Evolutionary conservation across 441 rosid genomes (phyloP).

Genomic region (Mallotus repandus): DNA sequence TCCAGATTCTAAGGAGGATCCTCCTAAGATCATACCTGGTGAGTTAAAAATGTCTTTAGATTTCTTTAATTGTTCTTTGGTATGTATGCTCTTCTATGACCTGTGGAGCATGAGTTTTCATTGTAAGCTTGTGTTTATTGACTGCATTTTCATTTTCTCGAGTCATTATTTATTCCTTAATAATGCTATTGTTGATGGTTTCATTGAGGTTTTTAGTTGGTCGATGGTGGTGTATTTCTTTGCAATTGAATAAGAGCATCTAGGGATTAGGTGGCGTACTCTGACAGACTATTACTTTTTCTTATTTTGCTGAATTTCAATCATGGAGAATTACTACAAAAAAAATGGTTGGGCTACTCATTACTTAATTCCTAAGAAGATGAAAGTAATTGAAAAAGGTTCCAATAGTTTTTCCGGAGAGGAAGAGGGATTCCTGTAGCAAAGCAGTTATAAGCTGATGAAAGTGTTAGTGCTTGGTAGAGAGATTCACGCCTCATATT

Average conservation of each 20-base stretch:
- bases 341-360: too few relatives aligned
- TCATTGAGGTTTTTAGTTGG: not conserved
- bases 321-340: too few relatives aligned
- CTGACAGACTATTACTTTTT: too few relatives aligned
- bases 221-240: not conserved
- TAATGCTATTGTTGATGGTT: not conserved
- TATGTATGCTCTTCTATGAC: not conserved
- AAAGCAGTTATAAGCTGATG: not conserved
- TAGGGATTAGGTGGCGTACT: not conserved
- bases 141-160: not conserved
- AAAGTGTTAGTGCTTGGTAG: too few relatives aligned
- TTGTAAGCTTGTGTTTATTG: not conserved
- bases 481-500: too few relatives aligned
- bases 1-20: conserved; percentile 81
- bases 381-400: too few relatives aligned
- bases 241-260: conserved; percentile 1
- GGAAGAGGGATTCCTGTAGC: too few relatives aligned
- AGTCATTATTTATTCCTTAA: not conserved
- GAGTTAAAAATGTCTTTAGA: conserved; percentile 24
- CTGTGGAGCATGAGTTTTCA: not conserved
- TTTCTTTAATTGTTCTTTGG: not conserved
- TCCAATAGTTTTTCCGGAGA: too few relatives aligned
- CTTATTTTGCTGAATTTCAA: too few relatives aligned
- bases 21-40: conserved; percentile 82
- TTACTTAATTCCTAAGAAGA: too few relatives aligned